Base-by-base conservation (phyloP, 768 basidiomycete genomes). In the Hydnomerulius pinastri region DNA sequence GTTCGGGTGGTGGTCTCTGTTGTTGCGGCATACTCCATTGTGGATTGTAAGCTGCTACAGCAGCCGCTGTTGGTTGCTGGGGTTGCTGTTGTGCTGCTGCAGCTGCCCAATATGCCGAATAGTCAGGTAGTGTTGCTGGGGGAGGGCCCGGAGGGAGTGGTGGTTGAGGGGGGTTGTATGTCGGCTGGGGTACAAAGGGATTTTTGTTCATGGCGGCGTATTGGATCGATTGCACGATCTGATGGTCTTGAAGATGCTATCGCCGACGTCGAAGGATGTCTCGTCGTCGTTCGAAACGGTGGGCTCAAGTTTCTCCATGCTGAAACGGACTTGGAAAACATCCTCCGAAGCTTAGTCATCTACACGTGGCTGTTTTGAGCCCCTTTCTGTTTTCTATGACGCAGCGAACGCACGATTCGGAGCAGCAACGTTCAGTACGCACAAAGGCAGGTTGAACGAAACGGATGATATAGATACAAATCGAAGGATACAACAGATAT, bases 131-230 rank as follows among this genome's bases (percentile, higher is more conserved):
- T 54, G 83, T 85, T 46, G 84, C 77, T 4, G 87, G 87, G 3
- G 87, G 86, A 37, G 85, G 87, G 8, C 87, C 87, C n/a, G 87
- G 86, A 43, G 89, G 89, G 35, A 90, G 73, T 36, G 88, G 89
- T 2, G 87, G 86, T 59, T 89, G 87, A 39, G 82, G 85, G 23
- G 84, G 79, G 12, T 81, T 78, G 62, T 86, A 90, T 33, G 77
- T 75, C 11, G 85, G 80, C 40, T 82, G 80, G 17, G 86, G 84
- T 51, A 84, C 77, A 57, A 91, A 91, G 0, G 89, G 89, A 66
- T 91, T 91, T 72, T 90, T 91, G 74, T 90, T 87, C 89, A 91
- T 91, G 43, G 46, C 52, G 21, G 35, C n/a, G 32, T 47, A 35
- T 35, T 23, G 23, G 9, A 23, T 33, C 24, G 54, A 61, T 55